A percentile compares a stretch with the other conserved stretches of the same genome.
Evolutionary conservation across 2,329 filamentous ascomycete species (phyloP).

Genomic region (Claviceps lovelessii): DNA sequence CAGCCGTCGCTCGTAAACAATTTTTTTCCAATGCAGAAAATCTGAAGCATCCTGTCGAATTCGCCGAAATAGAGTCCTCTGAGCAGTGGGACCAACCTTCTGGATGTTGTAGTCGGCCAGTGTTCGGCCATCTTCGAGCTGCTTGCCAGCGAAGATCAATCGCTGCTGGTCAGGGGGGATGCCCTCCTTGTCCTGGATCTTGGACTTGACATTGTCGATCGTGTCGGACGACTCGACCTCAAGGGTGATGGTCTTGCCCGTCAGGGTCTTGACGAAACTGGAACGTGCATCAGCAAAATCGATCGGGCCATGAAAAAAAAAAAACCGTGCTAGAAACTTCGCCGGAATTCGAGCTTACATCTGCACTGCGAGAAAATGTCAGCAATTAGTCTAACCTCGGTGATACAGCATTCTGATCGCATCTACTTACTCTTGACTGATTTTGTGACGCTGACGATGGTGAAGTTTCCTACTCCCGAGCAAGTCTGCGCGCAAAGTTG

Average conservation of each 20-base stretch:
- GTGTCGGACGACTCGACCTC: slow-evolving; percentile 98
- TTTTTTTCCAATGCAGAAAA: not conserved
- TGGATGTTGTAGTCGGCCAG: slow-evolving; percentile 99
- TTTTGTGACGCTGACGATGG: slow-evolving; percentile 34
- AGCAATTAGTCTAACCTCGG: slow-evolving; percentile 21
- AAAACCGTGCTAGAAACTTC: slow-evolving; percentile 1
- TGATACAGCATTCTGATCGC: not conserved
- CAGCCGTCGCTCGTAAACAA: not conserved
- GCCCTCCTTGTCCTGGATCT: slow-evolving; percentile 99
- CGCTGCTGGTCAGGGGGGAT: slow-evolving; percentile 97
- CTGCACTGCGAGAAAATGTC: slow-evolving; percentile 55
- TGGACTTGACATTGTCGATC: slow-evolving; percentile 99
- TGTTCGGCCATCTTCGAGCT: slow-evolving; percentile 95
- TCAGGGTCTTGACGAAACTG: slow-evolving; percentile 99
- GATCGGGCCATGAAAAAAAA: not conserved
- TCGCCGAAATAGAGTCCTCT: too few species aligned
- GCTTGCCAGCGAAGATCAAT: slow-evolving; percentile 97
- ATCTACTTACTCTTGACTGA: slow-evolving; percentile 44
- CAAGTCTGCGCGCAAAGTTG: slow-evolving; percentile 28
- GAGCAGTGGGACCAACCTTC: slow-evolving; percentile 52
- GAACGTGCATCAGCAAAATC: slow-evolving; percentile 16
- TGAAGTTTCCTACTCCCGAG: slow-evolving; percentile 19
- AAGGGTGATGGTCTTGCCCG: slow-evolving; percentile 99
- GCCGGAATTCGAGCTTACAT: slow-evolving; percentile 49
- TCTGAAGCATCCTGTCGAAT: not conserved